Conservation (phyloP, 805 yeast genomes). For the Cyberlindnera maclurae region DNA sequence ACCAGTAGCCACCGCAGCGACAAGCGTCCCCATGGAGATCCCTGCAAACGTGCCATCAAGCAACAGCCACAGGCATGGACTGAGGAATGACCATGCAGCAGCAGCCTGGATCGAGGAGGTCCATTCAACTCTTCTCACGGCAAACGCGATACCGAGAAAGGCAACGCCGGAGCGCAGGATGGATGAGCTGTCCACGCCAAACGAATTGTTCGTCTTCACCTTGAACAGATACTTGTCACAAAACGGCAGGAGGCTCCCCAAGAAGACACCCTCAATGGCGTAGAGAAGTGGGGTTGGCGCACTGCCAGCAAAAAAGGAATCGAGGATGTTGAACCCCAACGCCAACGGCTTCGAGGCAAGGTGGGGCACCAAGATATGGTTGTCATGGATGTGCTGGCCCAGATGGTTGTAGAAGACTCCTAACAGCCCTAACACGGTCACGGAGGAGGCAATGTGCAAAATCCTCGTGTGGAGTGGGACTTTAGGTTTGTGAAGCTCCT, state of each 20-base stretch:
- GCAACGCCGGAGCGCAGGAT: conserved; percentile 44
- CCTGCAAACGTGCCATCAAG: conserved; percentile 55
- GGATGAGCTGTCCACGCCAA: conserved; percentile 8
- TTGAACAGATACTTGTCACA: conserved; percentile 10
- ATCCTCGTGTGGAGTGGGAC: conserved; percentile 1
- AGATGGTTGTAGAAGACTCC: conserved; percentile 51
- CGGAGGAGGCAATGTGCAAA: conserved; percentile 5
- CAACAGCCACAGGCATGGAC: conserved; percentile 60
- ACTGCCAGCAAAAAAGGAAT: neutral
- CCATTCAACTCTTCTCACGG: conserved; percentile 67
- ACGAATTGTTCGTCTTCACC: conserved; percentile 9
- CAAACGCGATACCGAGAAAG: conserved; percentile 64
- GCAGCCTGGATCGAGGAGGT: conserved; percentile 57
- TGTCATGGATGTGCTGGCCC: conserved; percentile 44
- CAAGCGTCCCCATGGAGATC: conserved; percentile 31
- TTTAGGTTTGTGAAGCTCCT: neutral
- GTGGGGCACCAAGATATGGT: conserved; percentile 36
- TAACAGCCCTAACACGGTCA: conserved; percentile 29
- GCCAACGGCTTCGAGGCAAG: conserved; percentile 36
- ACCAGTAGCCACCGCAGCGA: conserved; percentile 19
- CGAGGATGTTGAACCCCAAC: conserved; percentile 25
- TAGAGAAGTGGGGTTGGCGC: conserved; percentile 12
- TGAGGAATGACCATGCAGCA: conserved; percentile 52
- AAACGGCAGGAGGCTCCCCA: conserved; percentile 48
- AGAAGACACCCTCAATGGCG: conserved; percentile 47